These are phyloP conservation scores for Aspergillus fumigatiaffinis DNA, from an alignment of 2,329 filamentous ascomycete species.

Conservation along the genomic window DNA sequence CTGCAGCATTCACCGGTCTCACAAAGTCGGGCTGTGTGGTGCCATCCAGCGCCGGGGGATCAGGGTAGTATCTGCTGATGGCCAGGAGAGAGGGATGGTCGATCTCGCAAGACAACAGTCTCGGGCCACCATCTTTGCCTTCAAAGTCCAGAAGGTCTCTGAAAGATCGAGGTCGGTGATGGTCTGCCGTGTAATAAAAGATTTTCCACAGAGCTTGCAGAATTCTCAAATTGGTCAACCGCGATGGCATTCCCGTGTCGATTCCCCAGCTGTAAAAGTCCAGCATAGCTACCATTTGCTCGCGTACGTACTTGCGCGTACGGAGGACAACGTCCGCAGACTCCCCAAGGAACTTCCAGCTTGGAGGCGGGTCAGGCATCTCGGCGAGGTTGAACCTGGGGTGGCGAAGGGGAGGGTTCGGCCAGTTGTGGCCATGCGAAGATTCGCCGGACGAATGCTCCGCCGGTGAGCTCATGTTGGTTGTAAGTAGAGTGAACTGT, in stretches of 20 bases:
- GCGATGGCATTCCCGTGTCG: background rate
- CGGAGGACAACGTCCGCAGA: background rate
- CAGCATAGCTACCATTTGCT: slow-evolving; percentile 4
- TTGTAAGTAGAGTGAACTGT: slow-evolving; percentile 1
- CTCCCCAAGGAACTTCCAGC: slow-evolving; percentile 7
- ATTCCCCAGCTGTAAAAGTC: slow-evolving; percentile 27
- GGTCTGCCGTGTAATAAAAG: slow-evolving; percentile 20
- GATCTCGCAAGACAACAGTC: slow-evolving; percentile 22
- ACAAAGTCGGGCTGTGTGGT: background rate
- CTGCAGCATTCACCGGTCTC: slow-evolving; percentile 11
- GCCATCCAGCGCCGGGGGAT: slow-evolving; percentile 4
- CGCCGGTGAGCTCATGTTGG: background rate
- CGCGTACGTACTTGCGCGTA: background rate
- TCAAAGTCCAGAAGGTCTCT: slow-evolving; percentile 13
- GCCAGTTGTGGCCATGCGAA: background rate
- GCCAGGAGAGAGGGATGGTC: slow-evolving; percentile 10
- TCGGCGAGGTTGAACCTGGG: slow-evolving; percentile 3
- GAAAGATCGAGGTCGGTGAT: slow-evolving; percentile 14
- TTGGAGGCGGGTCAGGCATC: slow-evolving; percentile 7
- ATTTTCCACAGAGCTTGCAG: slow-evolving; percentile 19
- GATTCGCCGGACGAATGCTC: background rate
- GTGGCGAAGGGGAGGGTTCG: slow-evolving; percentile 4
- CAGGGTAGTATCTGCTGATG: slow-evolving; percentile 22
- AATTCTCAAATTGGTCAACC: slow-evolving; percentile 1
- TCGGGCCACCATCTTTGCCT: slow-evolving; percentile 27